Base-by-base conservation (phyloP, 345 rosid genomes). In the Brassica cretica region DNA sequence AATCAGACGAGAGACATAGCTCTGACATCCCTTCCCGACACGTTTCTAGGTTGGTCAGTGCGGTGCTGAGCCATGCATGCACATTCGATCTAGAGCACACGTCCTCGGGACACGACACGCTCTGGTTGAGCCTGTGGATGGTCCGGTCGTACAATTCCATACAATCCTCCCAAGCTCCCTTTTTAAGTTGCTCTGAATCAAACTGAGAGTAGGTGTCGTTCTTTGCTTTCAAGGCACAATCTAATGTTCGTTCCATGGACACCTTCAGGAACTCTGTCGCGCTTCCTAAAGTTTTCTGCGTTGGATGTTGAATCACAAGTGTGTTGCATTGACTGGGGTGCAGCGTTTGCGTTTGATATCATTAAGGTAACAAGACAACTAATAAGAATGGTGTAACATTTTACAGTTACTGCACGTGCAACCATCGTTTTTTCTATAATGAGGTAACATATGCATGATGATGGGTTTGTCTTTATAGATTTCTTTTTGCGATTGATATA, bases 51-150 rank as follows among this genome's bases (percentile, higher is more conserved):
- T 89, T 93, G 67, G 98, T 93, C 41, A 93, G 73, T 61, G 93
- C 90, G 0, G 92, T 80, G 85, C 97, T 93, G 18, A 93, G 89
- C 98, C 97, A 93, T 1, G 96, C 86, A 37, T 93, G 98, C 25
- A 83, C 85, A 74, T 91, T 93, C 21, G 86, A 84, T 51, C 82
- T 77, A 2, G 89, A 66, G 73, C 87, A 88, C 3, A 4, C 27
- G 11, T 15, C 70, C 2, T 87, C 10, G 2, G 41, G 64, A 71
- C 80, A 77, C 56, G 74, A 27, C 29, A 46, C 27, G 37, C 46
- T 72, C 69, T 73, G 87, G 73, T 89, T 89, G 19, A 93, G 87
- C 61, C 91, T 91, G 51, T 79, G 62, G 61, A 90, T 68, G 24
- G 96, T 84, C 24, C 81, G 68, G 25, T 76, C 83, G 55, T 89